Evolutionary conservation across 2,329 filamentous ascomycete species (phyloP), one percentile per base, ranked within the genome.

Genomic region (Venturia nashicola): DNA sequence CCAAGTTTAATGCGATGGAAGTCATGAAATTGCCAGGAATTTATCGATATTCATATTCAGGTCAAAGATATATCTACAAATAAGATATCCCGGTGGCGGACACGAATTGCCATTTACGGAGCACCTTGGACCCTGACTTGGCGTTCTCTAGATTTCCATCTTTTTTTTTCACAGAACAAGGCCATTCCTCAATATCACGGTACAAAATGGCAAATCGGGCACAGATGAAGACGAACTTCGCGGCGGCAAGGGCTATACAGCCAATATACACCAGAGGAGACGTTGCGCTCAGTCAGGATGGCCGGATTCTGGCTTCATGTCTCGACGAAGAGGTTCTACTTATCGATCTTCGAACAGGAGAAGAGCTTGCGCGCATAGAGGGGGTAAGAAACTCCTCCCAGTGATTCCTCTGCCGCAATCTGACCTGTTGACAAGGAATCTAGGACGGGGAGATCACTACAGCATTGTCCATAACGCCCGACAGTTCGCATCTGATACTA

Each of bases 251-350:
- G 71, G 89, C 91, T 59, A 89, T 99, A 64, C 89, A 91, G 70
- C 94, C 94, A 23, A 93, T 97, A 61, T 97, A 94, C 73, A 96
- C 93, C 1, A 94, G 94, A 63, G 94, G 94, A 54, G 88, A 89
- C 68, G 86, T 96, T 65, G 86, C 90, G 39, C 83, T 97, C 66
- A 91, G 93, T 79, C 84, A 86, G 74, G 85, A 85, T 76, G 91
- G 91, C 61, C 84, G 85, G 70, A 84, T 97, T 67, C 82, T 99
- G 63, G 93, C 91, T 54, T 91, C 91, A 32, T 91, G 89, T 43
- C 78, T 97, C n/a, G 91, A 90, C 43, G 94, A 99, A 74, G 91
- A 97, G 83, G 92, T 86, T 20, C 78, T 97, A 63, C 79, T 99
- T 69, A 94, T 93, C 32, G 86, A 97, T 75, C 81, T 96, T 67